These are phyloP conservation scores for Diaporthe destruens DNA, from an alignment of 2,329 filamentous ascomycete species.

Conservation along the genomic window DNA sequence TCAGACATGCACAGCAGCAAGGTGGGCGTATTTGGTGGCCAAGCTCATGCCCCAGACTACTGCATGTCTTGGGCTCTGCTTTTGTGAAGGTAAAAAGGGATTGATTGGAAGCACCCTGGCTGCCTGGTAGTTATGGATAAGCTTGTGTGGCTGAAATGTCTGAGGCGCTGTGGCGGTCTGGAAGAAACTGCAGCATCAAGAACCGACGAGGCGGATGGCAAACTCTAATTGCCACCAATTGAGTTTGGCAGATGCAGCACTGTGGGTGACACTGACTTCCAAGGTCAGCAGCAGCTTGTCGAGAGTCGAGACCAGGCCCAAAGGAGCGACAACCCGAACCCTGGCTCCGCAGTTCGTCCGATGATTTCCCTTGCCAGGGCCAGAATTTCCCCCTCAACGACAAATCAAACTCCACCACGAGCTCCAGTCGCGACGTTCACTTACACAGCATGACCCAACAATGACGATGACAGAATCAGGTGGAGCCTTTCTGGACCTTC, in stretches of 20 bases:
- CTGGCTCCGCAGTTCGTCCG: neutral
- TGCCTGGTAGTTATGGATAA: neutral
- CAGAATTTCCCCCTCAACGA: constrained; percentile 1
- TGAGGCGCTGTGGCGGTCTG: neutral
- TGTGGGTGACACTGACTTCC: no score
- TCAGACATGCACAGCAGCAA: constrained; percentile 27
- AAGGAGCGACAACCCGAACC: constrained; percentile 5
- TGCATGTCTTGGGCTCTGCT: neutral
- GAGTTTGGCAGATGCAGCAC: constrained; percentile 10
- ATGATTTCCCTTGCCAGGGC: neutral
- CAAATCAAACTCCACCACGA: constrained; percentile 8
- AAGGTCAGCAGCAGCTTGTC: no score
- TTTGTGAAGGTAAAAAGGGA: neutral
- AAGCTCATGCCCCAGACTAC: neutral
- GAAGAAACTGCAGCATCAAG: neutral
- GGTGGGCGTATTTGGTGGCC: neutral
- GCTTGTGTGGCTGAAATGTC: neutral
- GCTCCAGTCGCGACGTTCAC: constrained; percentile 1
- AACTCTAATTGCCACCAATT: neutral
- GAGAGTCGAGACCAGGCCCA: neutral
- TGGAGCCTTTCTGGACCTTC: neutral
- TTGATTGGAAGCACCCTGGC: neutral
- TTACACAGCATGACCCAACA: constrained; percentile 1
- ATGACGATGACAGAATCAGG: neutral
- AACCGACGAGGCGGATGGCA: neutral